Conservation (phyloP, 2,329 filamentous ascomycete species). For the Claviceps quebecensis region DNA sequence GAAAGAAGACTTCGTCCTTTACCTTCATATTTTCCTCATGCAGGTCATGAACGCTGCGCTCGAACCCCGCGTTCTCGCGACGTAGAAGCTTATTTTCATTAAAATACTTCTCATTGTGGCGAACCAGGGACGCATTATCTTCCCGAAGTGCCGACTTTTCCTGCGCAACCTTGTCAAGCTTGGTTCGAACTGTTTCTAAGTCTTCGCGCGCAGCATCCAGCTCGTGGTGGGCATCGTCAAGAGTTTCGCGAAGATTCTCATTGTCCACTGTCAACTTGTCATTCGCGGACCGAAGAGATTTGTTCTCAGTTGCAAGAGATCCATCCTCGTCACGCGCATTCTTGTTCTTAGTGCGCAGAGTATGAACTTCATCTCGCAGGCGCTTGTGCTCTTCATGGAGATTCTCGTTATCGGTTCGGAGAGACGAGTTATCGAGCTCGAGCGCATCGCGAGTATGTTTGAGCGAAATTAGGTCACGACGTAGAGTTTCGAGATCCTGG, state of each 20-base stretch:
- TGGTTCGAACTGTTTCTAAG: constrained; percentile 24
- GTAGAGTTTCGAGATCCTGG: constrained; percentile 23
- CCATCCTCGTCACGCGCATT: constrained; percentile 25
- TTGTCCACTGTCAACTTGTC: constrained; percentile 28
- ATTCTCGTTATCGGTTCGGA: constrained; percentile 26
- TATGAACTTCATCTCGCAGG: constrained; percentile 26
- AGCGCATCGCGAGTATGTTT: constrained; percentile 24
- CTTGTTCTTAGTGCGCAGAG: constrained; percentile 24
- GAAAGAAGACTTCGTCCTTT: constrained; percentile 31
- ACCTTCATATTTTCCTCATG: constrained; percentile 33
- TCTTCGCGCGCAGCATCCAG: constrained; percentile 27
- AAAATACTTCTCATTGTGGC: constrained; percentile 41
- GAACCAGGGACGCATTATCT: constrained; percentile 38
- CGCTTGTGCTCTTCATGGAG: constrained; percentile 21
- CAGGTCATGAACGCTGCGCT: constrained; percentile 30
- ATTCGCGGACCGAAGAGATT: constrained; percentile 28
- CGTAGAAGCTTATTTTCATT: constrained; percentile 36
- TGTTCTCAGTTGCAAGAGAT: constrained; percentile 29
- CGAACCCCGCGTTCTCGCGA: constrained; percentile 33
- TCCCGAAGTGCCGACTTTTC: constrained; percentile 32
- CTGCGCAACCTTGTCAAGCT: constrained; percentile 24
- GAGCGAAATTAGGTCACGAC: constrained; percentile 26
- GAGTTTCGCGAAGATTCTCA: constrained; percentile 27
- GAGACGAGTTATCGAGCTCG: constrained; percentile 27
- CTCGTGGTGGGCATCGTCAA: constrained; percentile 27